These are phyloP conservation scores for Solanum tacnaense DNA, from an alignment of 257 asterid genomes.

Conservation along the genomic window DNA sequence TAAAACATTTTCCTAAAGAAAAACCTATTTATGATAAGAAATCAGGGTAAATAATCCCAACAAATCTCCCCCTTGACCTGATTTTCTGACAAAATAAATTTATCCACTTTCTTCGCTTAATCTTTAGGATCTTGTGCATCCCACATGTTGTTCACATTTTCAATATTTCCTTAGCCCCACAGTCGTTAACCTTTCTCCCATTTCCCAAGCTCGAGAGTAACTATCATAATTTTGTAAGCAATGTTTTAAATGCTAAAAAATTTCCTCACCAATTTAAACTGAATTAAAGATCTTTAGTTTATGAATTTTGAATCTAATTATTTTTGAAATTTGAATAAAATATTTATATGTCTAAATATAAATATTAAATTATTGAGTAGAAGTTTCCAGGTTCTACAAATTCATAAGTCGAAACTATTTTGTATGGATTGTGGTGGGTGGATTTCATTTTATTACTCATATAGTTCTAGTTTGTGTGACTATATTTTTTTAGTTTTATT, in stretches of 20 bases:
- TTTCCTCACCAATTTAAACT: too few species aligned
- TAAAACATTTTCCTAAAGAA: too few species aligned
- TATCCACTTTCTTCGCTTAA: too few species aligned
- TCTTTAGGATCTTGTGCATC: too few species aligned
- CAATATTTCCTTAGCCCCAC: too few species aligned
- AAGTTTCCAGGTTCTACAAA: neutral
- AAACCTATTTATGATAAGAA: too few species aligned
- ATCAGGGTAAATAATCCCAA: too few species aligned
- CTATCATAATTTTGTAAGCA: neutral
- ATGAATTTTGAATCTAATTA: neutral
- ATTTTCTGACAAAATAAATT: too few species aligned
- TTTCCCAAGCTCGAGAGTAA: neutral
- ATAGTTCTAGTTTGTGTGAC: neutral
- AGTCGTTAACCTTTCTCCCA: neutral
- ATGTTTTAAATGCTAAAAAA: neutral
- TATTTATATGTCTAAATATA: neutral
- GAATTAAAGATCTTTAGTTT: neutral
- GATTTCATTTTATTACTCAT: neutral
- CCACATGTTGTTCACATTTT: too few species aligned
- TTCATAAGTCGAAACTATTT: neutral
- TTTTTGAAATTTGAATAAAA: neutral
- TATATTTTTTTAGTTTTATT: neutral
- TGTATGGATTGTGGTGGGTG: neutral
- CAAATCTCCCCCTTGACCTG: too few species aligned
- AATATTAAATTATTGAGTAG: neutral